Evolutionary conservation across 306 rosid species (phyloP).

Genomic region (Hippophae tibetana): DNA sequence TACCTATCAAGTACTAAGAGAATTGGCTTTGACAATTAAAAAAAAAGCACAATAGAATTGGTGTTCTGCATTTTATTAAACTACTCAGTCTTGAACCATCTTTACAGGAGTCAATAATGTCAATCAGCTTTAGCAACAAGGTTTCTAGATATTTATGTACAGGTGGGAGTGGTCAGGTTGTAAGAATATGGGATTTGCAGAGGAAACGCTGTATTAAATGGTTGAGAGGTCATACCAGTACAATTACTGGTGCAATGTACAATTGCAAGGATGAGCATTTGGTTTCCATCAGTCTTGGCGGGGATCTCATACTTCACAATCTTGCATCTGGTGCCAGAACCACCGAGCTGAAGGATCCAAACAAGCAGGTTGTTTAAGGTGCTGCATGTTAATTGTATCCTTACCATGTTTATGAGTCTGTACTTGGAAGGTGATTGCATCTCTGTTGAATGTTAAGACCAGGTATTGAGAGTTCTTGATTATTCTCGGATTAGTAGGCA

Average conservation of each 20-base stretch:
- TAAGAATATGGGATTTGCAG: slow-evolving; percentile 97
- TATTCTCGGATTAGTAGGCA: slow-evolving; percentile 90
- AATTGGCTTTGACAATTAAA: no score
- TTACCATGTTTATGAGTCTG: slow-evolving; percentile 19
- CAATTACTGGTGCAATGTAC: slow-evolving; percentile 82
- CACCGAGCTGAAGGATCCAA: slow-evolving; percentile 90
- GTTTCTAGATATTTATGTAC: slow-evolving; percentile 91
- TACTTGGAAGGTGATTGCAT: slow-evolving; percentile 34
- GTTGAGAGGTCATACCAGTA: slow-evolving; percentile 79
- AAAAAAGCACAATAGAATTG: slow-evolving; percentile 2
- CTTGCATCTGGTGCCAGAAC: slow-evolving; percentile 94
- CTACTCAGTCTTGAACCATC: slow-evolving; percentile 7
- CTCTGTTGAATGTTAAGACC: slow-evolving; percentile 72
- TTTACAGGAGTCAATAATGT: slow-evolving; percentile 66
- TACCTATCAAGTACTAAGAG: no score
- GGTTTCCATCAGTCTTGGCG: slow-evolving; percentile 90
- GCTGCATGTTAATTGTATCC: slow-evolving; percentile 17
- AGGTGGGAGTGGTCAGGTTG: slow-evolving; percentile 94
- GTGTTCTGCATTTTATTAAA: slow-evolving; percentile 12
- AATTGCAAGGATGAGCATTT: slow-evolving; percentile 95
- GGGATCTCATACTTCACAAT: slow-evolving; percentile 94
- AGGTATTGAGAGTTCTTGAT: slow-evolving; percentile 96
- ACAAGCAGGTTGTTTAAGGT: slow-evolving; percentile 64
- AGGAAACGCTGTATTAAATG: slow-evolving; percentile 88
- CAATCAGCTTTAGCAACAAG: slow-evolving; percentile 90